Conservation (phyloP, 73 alveolate genomes). For the Paramecium biaurelia region DNA sequence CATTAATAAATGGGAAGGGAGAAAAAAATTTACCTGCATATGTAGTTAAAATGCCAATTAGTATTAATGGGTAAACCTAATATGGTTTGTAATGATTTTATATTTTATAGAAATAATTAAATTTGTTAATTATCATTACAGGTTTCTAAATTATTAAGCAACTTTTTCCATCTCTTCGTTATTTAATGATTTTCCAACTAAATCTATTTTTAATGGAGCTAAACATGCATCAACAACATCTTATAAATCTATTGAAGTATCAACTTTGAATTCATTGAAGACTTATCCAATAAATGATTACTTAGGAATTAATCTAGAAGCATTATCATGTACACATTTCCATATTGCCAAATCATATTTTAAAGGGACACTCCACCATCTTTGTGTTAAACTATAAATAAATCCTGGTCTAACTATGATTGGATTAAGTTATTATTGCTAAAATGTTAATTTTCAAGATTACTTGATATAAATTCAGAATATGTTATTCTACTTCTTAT, state of each 20-base stretch:
- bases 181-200: conserved; percentile 11
- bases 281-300: not conserved
- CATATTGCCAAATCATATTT: conserved; percentile 13
- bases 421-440: conserved; percentile 1
- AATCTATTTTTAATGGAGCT: not conserved
- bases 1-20: conserved; percentile 24
- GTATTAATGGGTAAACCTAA: not conserved
- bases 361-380: conserved; percentile 64
- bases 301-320: not conserved
- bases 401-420: conserved; percentile 56
- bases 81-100: conserved; percentile 3
- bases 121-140: not conserved
- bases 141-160: not conserved
- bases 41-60: conserved; percentile 8
- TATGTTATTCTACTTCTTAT: conserved; percentile 61
- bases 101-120: not conserved
- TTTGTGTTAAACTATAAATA: conserved; percentile 33
- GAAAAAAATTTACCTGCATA: conserved; percentile 8
- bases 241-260: not conserved
- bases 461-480: not conserved
- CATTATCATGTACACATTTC: conserved; percentile 7
- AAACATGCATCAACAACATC: conserved; percentile 41
- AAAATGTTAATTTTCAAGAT: not conserved
- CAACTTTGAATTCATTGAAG: conserved; percentile 46
- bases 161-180: conserved; percentile 20